Evolutionary conservation across 1,139 yeast genomes (phyloP), one percentile per base, ranked within the genome.

Genomic region (Lodderomyces beijingensis): DNA sequence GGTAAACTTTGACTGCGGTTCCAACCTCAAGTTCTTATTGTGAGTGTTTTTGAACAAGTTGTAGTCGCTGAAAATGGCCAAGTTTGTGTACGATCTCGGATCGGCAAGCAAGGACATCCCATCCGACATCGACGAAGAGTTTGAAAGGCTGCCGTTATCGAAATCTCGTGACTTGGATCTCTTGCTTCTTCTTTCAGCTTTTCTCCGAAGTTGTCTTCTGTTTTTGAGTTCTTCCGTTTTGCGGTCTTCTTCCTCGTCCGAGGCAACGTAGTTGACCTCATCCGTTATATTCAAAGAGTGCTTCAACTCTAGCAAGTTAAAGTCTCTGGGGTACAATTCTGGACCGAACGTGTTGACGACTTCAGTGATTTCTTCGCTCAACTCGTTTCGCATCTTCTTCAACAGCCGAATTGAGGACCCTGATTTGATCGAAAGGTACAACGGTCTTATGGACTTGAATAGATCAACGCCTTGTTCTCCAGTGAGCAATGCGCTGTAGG

Each of bases 381-480:
- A 52, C 42, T 65, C 62, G 21, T 51, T 46, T 39, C 74, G 54
- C 42, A 57, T 51, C 35, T 59, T 57, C 41, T 73, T 74, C 38
- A 70, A 59, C 35, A 73, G 79, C 32, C 60, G 55, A 28, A 78
- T 65, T 23, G 81, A 77, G 38, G 85, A 78, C 11, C 78, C 75
- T 31, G 77, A 70, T 4, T 73, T 72, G 4, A 41, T 41, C 2
- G 95, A 82, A 27, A 88, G 61, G 51, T 87, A 82, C 32, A 89
- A 62, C 1, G 97, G 96, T 42, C 88, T 70, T 40, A 89, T 62
- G 4, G 94, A 79, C 52, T 88, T 87, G 56, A 83, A 75, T 32
- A 86, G 67, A 53, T 91, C 97, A 75, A 86, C 70, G 14, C 98
- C 97, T 43, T 82, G 85, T 51, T 91, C 98, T 33, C 98, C 97